Percentiles rank a stretch among this genome's conserved stretches.
These are phyloP conservation scores for Salix viminalis DNA, from an alignment of 345 rosid species.

Conservation along the genomic window DNA sequence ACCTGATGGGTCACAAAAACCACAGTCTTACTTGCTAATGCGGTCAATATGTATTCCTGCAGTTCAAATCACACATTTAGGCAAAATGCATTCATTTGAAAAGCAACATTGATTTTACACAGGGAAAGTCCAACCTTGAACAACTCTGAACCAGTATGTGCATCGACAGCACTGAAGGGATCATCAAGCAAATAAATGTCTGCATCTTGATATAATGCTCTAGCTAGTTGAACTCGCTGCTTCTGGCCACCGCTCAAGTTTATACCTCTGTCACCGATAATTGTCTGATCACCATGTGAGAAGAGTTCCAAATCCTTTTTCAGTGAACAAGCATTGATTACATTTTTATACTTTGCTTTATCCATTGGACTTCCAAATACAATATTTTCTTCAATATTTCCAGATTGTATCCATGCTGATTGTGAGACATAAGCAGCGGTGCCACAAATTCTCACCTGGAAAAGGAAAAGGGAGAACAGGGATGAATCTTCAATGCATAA, in stretches of 20 bases:
- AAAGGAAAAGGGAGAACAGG: slow-evolving; percentile 20
- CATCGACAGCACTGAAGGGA: slow-evolving; percentile 99
- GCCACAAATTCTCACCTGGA: slow-evolving; percentile 90
- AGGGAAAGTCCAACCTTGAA: slow-evolving; percentile 60
- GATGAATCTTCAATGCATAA: slow-evolving; percentile 14
- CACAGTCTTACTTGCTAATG: slow-evolving; percentile 80
- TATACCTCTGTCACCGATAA: slow-evolving; percentile 99
- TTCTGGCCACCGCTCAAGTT: slow-evolving; percentile 99
- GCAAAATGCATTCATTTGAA: slow-evolving; percentile 14
- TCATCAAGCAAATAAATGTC: slow-evolving; percentile 96
- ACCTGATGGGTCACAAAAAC: slow-evolving; percentile 99
- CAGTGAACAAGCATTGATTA: slow-evolving; percentile 86
- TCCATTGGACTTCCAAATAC: slow-evolving; percentile 97
- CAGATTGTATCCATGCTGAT: slow-evolving; percentile 99
- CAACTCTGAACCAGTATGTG: slow-evolving; percentile 93
- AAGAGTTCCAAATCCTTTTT: slow-evolving; percentile 95
- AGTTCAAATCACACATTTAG: slow-evolving; percentile 31
- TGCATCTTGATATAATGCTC: slow-evolving; percentile 99
- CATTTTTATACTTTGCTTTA: slow-evolving; percentile 82
- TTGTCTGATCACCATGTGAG: slow-evolving; percentile 98
- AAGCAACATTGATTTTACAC: slow-evolving; percentile 2
- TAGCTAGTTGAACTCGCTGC: slow-evolving; percentile 98
- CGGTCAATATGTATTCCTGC: slow-evolving; percentile 92
- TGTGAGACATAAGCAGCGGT: slow-evolving; percentile 95
- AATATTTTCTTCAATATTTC: slow-evolving; percentile 98